Base-by-base conservation (phyloP, 352 stramenopile species). In the Saprolegnia parasitica region DNA sequence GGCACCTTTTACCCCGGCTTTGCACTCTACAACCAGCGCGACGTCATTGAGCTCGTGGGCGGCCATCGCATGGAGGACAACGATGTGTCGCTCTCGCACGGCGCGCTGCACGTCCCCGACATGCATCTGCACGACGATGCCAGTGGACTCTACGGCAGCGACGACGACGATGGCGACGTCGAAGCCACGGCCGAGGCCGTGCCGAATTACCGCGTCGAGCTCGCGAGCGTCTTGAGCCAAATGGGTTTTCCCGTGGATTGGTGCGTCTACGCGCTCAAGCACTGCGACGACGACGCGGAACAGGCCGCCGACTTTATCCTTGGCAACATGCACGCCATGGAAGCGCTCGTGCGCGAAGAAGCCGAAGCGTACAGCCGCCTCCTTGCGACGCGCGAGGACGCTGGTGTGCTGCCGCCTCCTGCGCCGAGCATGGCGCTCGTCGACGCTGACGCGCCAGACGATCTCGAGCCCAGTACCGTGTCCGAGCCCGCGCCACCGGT, bases 211-310 rank as follows among this genome's bases (percentile, higher is more conserved):
- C 84, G 87, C 10, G 88, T 95, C 76, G 86, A 94, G 55, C 72
- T 93, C 35, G 83, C 81, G 8, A 93, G 84, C 1, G 80, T 81
- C 6, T 65, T 96, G 6, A 93, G 80, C 62, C 82, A 93, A 68
- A 93, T 96, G 86, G 87, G 87, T 0, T 94, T 96, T 63, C 83
- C 84, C 0, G 91, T 96, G 78, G 86, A 96, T 11, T 95, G 86
- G 86, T 96, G 86, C 52, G 71, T 96, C 5, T 93, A 93, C 54
- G 86, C 87, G 37, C 58, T 94, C 3, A 78, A 79, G 23, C 84
- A 93, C 49, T 93, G 87, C 68, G 84, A 94, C 58, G 87, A 96
- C 39, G 86, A 96, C 71, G 77, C 83, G 0, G 86, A 94, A 49
- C 78, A 91, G 60, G 83, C 86, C 10, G 84, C 84, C 0, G 86